Percentiles rank a stretch among this genome's conserved stretches.
phyloP scores from a whole-genome alignment of 2,329 filamentous ascomycete species.

The Fusarium sp. region DNA sequence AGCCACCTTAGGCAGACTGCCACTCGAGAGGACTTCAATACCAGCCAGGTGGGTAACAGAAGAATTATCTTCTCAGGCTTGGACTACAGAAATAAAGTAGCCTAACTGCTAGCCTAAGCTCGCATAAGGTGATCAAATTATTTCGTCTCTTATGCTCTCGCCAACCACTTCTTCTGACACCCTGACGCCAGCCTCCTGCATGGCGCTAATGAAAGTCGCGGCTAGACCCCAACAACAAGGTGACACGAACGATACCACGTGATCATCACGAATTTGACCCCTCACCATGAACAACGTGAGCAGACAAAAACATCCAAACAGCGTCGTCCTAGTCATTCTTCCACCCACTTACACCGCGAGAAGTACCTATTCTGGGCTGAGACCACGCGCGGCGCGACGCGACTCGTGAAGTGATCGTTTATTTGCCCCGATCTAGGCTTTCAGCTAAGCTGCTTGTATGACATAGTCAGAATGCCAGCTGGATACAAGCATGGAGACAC shows the following conservation, averaged over 20 bases:
- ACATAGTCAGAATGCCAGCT: constrained; percentile 42
- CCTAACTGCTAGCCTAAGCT: accelerated
- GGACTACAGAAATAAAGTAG: background rate
- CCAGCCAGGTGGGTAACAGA: background rate
- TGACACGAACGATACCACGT: constrained; percentile 34
- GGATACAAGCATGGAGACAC: constrained; percentile 54
- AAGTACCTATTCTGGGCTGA: constrained; percentile 6
- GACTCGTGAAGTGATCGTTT: no score
- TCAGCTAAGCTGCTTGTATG: no score
- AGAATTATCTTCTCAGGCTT: background rate
- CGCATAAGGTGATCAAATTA: accelerated
- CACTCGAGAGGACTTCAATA: no score
- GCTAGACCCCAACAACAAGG: background rate
- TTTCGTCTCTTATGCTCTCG: background rate
- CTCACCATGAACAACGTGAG: constrained; percentile 29
- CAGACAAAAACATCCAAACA: constrained; percentile 53
- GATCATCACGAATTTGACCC: constrained; percentile 39
- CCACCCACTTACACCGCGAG: constrained; percentile 41
- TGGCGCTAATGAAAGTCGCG: accelerated
- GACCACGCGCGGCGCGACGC: background rate
- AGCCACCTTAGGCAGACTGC: background rate
- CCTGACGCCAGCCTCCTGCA: background rate
- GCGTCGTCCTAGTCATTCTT: constrained; percentile 43
- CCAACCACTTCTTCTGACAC: background rate
- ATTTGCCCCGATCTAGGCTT: no score